Evolutionary conservation across 768 basidiomycete species (phyloP), one percentile per base, ranked within the genome.

Genomic region (Pholiota microspora): DNA sequence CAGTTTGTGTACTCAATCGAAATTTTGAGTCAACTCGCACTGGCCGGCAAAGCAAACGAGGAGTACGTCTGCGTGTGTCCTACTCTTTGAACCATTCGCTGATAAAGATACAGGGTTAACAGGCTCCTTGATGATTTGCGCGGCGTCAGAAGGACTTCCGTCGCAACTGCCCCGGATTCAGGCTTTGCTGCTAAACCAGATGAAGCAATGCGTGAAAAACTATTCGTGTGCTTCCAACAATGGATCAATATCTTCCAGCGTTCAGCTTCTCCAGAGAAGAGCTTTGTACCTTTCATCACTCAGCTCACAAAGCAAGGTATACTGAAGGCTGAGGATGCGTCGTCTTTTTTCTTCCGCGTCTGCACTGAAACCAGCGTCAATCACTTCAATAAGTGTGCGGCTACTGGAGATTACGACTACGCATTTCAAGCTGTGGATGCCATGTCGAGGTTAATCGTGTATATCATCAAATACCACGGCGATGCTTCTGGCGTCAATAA

Each of bases 401-500:
- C 86, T 23, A 75, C 84, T 8, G 86, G 88, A 42, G 89, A 93
- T 63, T 83, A 79, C 57, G 82, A 83, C 31, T 82, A 83, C 53
- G 85, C 91, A 21, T 98, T 95, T 77, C 94, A 92, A 67, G 90
- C 94, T 13, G 77, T 98, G 63, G 97, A 99, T 70, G 94, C 97
- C 1, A 85, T 98, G 78, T 93, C 96, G 32, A 85, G 94, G 59
- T 78, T 99, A 57, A 92, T 99, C 60, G 90, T 93, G 31, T 94
- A 97, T 71, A 95, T 99, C 73, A 94, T 98, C 83, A 98, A 98
- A 76, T 98, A 98, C 69, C 96, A 98, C 62, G 97, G 95, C 9
- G 97, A 99, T 73, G 92, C 94, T 24, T 85, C 89, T 10, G 94
- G 92, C 8, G 79, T 92, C 55, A 92, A 94, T 71, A 93, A 92